These are phyloP conservation scores for Botrytis galanthina DNA, from an alignment of 2,329 filamentous ascomycete species.

Conservation along the genomic window DNA sequence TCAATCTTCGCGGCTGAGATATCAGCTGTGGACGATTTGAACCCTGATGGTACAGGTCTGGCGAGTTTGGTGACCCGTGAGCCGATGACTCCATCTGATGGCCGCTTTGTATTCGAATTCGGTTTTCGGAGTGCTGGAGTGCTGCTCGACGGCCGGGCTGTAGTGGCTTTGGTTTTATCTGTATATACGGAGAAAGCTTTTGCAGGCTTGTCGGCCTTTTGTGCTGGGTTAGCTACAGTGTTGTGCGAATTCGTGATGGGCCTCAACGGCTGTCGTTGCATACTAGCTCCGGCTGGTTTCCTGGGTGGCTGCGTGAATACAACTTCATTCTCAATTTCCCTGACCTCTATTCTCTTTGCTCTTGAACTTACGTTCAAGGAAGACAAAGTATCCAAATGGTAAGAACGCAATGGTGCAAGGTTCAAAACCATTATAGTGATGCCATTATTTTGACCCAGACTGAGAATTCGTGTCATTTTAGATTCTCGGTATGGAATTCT, in stretches of 20 bases:
- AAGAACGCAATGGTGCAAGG: slow-evolving; percentile 84
- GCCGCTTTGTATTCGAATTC: slow-evolving; percentile 39
- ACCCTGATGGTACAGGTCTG: slow-evolving; percentile 37
- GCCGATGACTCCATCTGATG: slow-evolving; percentile 34
- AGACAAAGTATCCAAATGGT: slow-evolving; percentile 89
- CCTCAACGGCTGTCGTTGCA: slow-evolving; percentile 72
- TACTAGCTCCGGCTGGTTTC: slow-evolving; percentile 45
- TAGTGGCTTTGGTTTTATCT: slow-evolving; percentile 59
- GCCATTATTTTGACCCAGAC: slow-evolving; percentile 89
- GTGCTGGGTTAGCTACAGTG: slow-evolving; percentile 59
- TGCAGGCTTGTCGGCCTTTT: slow-evolving; percentile 65
- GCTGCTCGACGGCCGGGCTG: slow-evolving; percentile 36
- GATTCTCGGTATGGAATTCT: slow-evolving; percentile 91
- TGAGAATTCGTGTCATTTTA: slow-evolving; percentile 91
- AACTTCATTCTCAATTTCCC: slow-evolving; percentile 93
- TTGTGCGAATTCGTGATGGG: slow-evolving; percentile 76
- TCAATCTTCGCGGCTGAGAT: slow-evolving; percentile 76
- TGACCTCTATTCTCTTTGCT: slow-evolving; percentile 93
- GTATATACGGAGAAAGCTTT: slow-evolving; percentile 88
- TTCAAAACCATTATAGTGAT: slow-evolving; percentile 97
- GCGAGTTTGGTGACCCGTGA: slow-evolving; percentile 51
- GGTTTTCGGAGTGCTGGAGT: slow-evolving; percentile 34
- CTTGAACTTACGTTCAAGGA: slow-evolving; percentile 93
- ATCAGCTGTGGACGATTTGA: slow-evolving; percentile 39
- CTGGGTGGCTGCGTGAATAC: slow-evolving; percentile 75